These are phyloP conservation scores for Mycosphaerella sp. DNA, from an alignment of 2,329 filamentous ascomycete species.

Conservation along the genomic window DNA sequence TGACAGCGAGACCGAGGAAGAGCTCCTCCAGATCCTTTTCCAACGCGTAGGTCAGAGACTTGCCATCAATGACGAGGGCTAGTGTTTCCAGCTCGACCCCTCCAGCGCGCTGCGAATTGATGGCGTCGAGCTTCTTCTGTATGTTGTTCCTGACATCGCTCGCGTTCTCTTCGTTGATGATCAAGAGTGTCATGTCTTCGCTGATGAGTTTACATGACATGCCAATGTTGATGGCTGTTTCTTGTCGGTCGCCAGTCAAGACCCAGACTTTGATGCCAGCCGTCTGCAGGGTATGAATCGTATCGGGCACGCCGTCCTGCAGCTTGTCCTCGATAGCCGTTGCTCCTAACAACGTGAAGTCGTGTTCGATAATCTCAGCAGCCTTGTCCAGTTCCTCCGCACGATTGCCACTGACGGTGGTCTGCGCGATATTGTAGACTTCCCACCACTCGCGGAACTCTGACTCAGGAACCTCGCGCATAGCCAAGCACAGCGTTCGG, in stretches of 20 bases:
- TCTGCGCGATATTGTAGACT: constrained; percentile 80
- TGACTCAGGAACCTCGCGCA: constrained; percentile 84
- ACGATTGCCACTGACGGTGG: constrained; percentile 85
- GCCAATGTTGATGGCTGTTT: constrained; percentile 98
- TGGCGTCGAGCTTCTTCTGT: constrained; percentile 86
- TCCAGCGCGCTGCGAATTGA: constrained; percentile 72
- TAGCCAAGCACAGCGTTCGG: constrained; percentile 86
- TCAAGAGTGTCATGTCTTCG: constrained; percentile 96
- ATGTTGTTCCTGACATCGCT: constrained; percentile 79
- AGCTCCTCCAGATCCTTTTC: constrained; percentile 91
- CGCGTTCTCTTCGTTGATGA: constrained; percentile 85
- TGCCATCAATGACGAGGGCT: constrained; percentile 91
- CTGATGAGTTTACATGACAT: constrained; percentile 99
- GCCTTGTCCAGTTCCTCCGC: constrained; percentile 96
- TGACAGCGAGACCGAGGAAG: constrained; percentile 85
- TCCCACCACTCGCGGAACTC: constrained; percentile 84
- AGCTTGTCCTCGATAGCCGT: constrained; percentile 96
- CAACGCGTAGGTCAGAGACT: constrained; percentile 85
- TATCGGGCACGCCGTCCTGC: constrained; percentile 96
- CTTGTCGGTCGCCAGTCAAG: constrained; percentile 91
- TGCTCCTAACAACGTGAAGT: constrained; percentile 84
- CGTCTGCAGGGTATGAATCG: constrained; percentile 92
- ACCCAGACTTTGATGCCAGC: constrained; percentile 99
- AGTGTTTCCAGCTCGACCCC: constrained; percentile 77
- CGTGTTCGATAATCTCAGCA: constrained; percentile 87